Base-by-base conservation (phyloP, 768 basidiomycete genomes). In the Tricholomella constricta region DNA sequence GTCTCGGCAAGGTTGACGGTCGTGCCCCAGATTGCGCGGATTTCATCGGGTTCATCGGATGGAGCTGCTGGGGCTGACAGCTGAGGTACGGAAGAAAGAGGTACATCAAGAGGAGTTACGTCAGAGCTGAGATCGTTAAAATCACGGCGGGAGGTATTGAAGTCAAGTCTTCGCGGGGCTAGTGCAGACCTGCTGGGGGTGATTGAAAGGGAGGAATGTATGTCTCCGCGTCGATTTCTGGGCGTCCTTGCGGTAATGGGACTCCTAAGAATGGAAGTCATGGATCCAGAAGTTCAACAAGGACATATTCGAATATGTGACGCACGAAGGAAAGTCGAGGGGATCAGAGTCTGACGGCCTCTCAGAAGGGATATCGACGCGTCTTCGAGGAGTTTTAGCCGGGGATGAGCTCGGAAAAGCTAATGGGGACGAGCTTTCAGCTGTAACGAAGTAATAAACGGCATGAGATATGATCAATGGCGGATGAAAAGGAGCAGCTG, bases 1-100 rank as follows among this genome's bases (percentile, higher is more conserved):
- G 91, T 89, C 67, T 96, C 90, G 3, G 85, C 80, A 23, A 99
- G 79, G 59, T 91, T 90, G 62, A 99, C 94, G 1, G 92, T 95
- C 0, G 97, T 99, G 26, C 97, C 97, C 96, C 97, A 99, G 55
- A 99, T 92, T 20, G 93, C 94, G 49, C 91, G 81, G 45, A 93
- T 89, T 59, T 91, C 91, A 51, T 91, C 90, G 0, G 87, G 88
- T 49, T 88, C 86, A 55, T 88, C 89, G 11, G 81, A 83, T 12
- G 81, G 83, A 1, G 68, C 78, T 25, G 75, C 79, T 14, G 80
- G 84, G 6, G 78, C 89, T 48, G 87, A 89, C 36, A 85, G 80
- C 42, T 63, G 65, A 8, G 75, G 76, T 11, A 62, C 80, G 46
- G 80, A 84, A 3, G 86, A 87, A 19, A 75, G 66, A 9, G 86